Evolutionary conservation across 352 stramenopile species (phyloP).

Genomic region (Blastocystis sp.): DNA sequence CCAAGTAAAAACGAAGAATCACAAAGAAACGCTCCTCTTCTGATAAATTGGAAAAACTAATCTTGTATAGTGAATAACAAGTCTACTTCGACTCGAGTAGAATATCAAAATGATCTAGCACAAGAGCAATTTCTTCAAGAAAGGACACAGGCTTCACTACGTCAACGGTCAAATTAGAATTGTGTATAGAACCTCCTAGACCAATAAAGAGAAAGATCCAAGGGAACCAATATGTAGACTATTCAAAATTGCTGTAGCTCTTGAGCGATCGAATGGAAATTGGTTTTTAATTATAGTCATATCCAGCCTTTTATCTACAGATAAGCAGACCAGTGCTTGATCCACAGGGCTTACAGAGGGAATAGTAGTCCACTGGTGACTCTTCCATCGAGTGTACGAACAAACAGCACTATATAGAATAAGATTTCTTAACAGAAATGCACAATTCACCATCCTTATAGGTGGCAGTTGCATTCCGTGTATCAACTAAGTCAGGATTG

Average conservation of each 20-base stretch:
- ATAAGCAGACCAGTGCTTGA: background rate
- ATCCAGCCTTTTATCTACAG: background rate
- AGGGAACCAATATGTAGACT: background rate
- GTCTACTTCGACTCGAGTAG: background rate
- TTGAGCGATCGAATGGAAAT: background rate
- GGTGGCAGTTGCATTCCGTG: background rate
- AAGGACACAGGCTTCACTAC: constrained; percentile 25
- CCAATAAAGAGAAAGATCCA: background rate
- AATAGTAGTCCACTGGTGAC: background rate
- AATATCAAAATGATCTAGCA: background rate
- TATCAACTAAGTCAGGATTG: constrained; percentile 38
- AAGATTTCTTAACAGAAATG: background rate
- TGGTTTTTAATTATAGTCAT: background rate
- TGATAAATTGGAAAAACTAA: background rate
- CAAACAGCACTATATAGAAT: background rate
- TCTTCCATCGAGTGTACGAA: background rate
- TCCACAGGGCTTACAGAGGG: background rate
- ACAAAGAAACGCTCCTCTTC: background rate
- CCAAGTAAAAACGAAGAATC: background rate
- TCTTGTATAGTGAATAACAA: background rate
- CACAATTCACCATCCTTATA: constrained; percentile 17
- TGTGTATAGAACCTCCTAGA: background rate
- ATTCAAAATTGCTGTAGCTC: background rate
- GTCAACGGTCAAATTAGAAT: background rate
- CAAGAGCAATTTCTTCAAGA: constrained; percentile 7